Base-by-base conservation (phyloP, 2,329 filamentous ascomycete genomes). In the Fusarium sp. region DNA sequence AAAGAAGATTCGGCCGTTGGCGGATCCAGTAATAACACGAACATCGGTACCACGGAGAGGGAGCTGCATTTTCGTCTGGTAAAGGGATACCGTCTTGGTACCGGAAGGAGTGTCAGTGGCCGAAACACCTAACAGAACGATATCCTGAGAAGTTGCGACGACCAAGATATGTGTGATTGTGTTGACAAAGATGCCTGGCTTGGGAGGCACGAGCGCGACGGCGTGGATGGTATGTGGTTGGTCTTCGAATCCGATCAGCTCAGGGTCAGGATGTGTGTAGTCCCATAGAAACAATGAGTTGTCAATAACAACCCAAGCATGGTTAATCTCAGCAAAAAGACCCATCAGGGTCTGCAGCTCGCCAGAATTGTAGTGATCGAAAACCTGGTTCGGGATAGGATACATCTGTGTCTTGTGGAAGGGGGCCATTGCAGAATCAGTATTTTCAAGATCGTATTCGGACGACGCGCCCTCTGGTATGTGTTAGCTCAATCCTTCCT, bases 261-360 rank as follows among this genome's bases (percentile, higher is more conserved):
- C 92, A 7, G 95, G 93, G 70, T 95, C 93, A n/a, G 92, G 89
- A 76, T 93, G 88, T 8, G 94, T 97, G 78, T 97, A 99, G 79
- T 99, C 95, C 96, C 96, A 99, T 17, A 99, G 85, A 77, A 97
- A 99, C 43, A 99, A 84, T 65, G 93, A 92, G 80, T 97, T 97
- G 81, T 99, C 96, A 76, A 99, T 96, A 23, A 92, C 89, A 55
- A 97, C 92, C 92, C 94, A 99, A 28, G 95, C 96, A 79, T 98
- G 94, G 74, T 95, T 94, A 74, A 99, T 86, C 79, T 96, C 92
- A 19, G 96, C 92, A 78, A 99, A 98, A 32, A 99, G 83, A 11
- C 96, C 96, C 91, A 99, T 97, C 74, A 89, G 88, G n/a, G 94
- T 97, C 60, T 91, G 90, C 23, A 97, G 89, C 75, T 97, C 90